These are phyloP conservation scores for Dorcoceras hygrometricum DNA, from an alignment of 257 asterid species.

Conservation along the genomic window DNA sequence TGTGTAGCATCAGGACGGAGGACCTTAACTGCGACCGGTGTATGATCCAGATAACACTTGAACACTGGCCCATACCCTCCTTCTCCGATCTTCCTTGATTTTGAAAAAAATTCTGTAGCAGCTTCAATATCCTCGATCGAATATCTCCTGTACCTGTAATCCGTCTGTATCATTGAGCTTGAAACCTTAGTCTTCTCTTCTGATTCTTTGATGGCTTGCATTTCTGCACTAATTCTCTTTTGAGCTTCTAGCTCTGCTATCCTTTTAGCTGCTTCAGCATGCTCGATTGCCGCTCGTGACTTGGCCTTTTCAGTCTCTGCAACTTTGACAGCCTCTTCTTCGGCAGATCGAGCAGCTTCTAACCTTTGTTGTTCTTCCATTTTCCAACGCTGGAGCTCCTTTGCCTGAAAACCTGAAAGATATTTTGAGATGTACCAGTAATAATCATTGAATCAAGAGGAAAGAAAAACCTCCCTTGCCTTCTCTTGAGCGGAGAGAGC, in stretches of 20 bases:
- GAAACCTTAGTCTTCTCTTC: slow-evolving; percentile 29
- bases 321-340: slow-evolving; percentile 36
- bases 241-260: slow-evolving; percentile 35
- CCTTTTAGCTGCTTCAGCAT: slow-evolving; percentile 38
- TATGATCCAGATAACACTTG: slow-evolving; percentile 29
- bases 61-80: slow-evolving; percentile 33
- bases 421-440: not conserved
- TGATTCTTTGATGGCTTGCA: slow-evolving; percentile 30
- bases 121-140: slow-evolving; percentile 24
- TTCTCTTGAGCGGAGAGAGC: slow-evolving; percentile 54
- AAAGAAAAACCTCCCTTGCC: slow-evolving; percentile 26
- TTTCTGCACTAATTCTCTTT: slow-evolving; percentile 35
- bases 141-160: slow-evolving; percentile 23
- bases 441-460: not conserved
- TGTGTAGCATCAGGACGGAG: slow-evolving; percentile 31
- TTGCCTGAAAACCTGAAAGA: slow-evolving; percentile 23
- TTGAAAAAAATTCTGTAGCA: slow-evolving; percentile 24
- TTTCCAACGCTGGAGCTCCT: slow-evolving; percentile 43
- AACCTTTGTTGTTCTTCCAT: slow-evolving; percentile 36
- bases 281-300: slow-evolving; percentile 31
- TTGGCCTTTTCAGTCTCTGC: slow-evolving; percentile 39
- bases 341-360: slow-evolving; percentile 36
- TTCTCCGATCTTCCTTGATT: slow-evolving; percentile 26
- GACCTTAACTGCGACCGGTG: slow-evolving; percentile 29
- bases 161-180: slow-evolving; percentile 11